phyloP scores from a whole-genome alignment of 2,329 filamentous ascomycete species.

The Arthrobotrys megalospora region DNA sequence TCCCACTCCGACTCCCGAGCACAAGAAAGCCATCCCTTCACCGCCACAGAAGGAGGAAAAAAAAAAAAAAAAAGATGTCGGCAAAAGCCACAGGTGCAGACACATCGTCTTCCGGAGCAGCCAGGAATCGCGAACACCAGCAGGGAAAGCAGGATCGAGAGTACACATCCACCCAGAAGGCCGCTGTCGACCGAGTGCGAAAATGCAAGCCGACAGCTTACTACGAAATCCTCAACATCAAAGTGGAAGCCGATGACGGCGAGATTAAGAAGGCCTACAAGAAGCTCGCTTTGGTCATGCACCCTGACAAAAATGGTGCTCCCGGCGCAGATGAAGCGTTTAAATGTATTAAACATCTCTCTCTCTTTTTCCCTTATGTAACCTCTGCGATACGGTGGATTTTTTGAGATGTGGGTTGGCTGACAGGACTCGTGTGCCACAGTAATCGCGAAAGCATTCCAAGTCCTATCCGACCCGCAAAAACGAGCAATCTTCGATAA shows the following conservation, averaged over 20 bases:
- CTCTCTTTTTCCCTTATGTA: conserved; percentile 14
- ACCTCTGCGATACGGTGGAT: conserved; percentile 13
- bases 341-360: conserved; percentile 75
- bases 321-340: conserved; percentile 96
- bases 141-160: conserved; percentile 82
- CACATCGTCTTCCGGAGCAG: conserved; percentile 49
- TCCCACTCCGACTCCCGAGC: conserved; percentile 17
- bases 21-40: conserved; percentile 2
- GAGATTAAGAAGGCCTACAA: conserved; percentile 99
- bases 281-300: conserved; percentile 92
- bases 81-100: conserved; percentile 56
- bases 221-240: conserved; percentile 91
- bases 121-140: conserved; percentile 76
- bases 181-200: conserved; percentile 89
- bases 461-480: conserved; percentile 91
- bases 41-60: conserved; percentile 7
- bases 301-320: conserved; percentile 99
- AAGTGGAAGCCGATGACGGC: conserved; percentile 77
- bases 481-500: conserved; percentile 91
- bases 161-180: conserved; percentile 91
- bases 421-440: conserved; percentile 22
- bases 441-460: conserved; percentile 92
- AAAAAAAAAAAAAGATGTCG: conserved; percentile 29
- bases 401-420: not conserved
- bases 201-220: conserved; percentile 88